Conservation (phyloP, 1,284 basidiomycete genomes). For the Tranzscheliella williamsii region DNA sequence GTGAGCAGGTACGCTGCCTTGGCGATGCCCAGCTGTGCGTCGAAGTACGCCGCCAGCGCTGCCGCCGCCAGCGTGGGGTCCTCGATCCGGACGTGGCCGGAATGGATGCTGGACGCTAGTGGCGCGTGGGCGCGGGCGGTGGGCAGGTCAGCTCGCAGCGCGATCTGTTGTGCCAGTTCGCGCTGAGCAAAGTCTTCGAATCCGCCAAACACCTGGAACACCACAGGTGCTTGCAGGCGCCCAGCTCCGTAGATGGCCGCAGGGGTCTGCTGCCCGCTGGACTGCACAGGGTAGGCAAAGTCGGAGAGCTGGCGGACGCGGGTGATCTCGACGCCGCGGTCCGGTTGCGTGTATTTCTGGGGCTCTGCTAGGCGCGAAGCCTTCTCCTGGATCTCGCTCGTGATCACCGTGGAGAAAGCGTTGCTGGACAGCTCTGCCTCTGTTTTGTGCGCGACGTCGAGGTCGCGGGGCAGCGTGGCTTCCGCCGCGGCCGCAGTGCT, state of each 20-base stretch:
- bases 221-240: constrained; percentile 7
- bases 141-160: neutral
- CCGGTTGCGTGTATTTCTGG: constrained; percentile 14
- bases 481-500: constrained; percentile 5
- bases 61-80: constrained; percentile 3
- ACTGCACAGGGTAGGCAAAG: constrained; percentile 4
- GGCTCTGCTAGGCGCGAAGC: constrained; percentile 26
- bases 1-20: constrained; percentile 28
- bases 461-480: constrained; percentile 13
- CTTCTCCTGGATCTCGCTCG: constrained; percentile 35
- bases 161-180: constrained; percentile 41
- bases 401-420: constrained; percentile 26
- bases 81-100: constrained; percentile 25
- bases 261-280: neutral
- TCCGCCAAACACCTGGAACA: constrained; percentile 36
- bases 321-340: constrained; percentile 16
- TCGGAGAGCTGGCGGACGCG: constrained; percentile 18
- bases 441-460: constrained; percentile 11
- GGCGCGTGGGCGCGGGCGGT: neutral
- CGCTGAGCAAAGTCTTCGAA: constrained; percentile 52
- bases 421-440: constrained; percentile 11
- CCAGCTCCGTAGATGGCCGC: neutral
- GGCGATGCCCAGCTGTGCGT: constrained; percentile 23
- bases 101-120: constrained; percentile 36
- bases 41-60: constrained; percentile 16